phyloP scores from a whole-genome alignment of 2,329 filamentous ascomycete genomes.

The Blastomyces emzantsi region DNA sequence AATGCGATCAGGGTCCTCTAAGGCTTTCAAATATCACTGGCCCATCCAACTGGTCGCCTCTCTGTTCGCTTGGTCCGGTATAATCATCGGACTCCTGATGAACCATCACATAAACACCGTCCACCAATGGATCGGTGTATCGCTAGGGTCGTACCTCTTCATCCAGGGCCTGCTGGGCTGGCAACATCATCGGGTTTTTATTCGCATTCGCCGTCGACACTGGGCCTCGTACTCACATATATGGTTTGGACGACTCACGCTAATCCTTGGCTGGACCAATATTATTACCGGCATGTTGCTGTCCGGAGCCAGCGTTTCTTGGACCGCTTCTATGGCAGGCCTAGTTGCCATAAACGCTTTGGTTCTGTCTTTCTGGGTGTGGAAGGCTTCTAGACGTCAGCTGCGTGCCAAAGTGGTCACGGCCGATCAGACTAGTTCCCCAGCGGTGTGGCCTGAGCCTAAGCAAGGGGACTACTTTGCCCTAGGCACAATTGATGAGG shows the following conservation, averaged over 20 bases:
- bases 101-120: neutral
- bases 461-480: slow-evolving; percentile 3
- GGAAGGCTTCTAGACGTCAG: slow-evolving; percentile 1
- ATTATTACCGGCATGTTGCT: slow-evolving; percentile 4
- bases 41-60: neutral
- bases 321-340: slow-evolving; percentile 3
- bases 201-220: neutral
- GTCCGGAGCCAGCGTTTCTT: neutral
- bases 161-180: slow-evolving; percentile 2
- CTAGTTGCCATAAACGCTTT: neutral
- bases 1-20: slow-evolving; percentile 1
- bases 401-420: neutral
- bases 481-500: slow-evolving; percentile 1
- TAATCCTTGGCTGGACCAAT: slow-evolving; percentile 1
- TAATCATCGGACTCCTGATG: slow-evolving; percentile 1
- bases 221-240: slow-evolving; percentile 1
- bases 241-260: slow-evolving; percentile 1
- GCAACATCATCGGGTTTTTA: slow-evolving; percentile 5
- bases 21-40: slow-evolving; percentile 5
- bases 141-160: neutral
- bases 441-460: neutral
- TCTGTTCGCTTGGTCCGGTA: slow-evolving; percentile 1
- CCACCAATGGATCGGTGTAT: slow-evolving; percentile 1
- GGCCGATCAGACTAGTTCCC: neutral
- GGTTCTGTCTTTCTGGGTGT: neutral